Percentiles rank a stretch among this genome's conserved stretches.
Conservation (phyloP, 176 grass and related monocot species). For the Chrysopogon serrulatus region DNA sequence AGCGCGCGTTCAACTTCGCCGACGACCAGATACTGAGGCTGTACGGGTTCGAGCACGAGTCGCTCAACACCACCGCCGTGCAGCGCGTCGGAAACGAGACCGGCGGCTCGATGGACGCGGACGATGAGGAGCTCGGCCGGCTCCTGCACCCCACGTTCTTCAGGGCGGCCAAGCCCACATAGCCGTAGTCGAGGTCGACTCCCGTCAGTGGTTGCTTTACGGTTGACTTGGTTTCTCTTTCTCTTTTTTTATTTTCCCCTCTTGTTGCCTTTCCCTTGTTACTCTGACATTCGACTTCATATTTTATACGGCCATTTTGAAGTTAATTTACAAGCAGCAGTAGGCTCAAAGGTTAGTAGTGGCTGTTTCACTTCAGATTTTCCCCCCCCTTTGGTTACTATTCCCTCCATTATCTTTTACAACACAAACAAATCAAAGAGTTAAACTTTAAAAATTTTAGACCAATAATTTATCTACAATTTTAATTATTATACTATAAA, state of each 20-base stretch:
- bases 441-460: too few relatives aligned
- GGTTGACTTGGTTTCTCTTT: background rate
- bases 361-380: too few relatives aligned
- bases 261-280: background rate
- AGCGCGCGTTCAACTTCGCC: slow-evolving; percentile 84
- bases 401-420: too few relatives aligned
- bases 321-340: background rate
- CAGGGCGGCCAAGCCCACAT: slow-evolving; percentile 30
- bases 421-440: too few relatives aligned
- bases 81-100: slow-evolving; percentile 48
- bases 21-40: slow-evolving; percentile 76
- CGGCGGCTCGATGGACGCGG: slow-evolving; percentile 47
- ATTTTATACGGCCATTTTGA: background rate
- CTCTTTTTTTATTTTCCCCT: background rate
- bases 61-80: slow-evolving; percentile 47
- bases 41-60: slow-evolving; percentile 75
- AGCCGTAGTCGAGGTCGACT: background rate
- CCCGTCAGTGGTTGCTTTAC: background rate
- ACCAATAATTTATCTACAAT: too few relatives aligned
- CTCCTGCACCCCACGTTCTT: slow-evolving; percentile 64
- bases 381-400: too few relatives aligned
- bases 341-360: too few relatives aligned
- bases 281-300: background rate
- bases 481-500: too few relatives aligned
- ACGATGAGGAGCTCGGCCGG: slow-evolving; percentile 45